These are phyloP conservation scores for Exophiala phaeomuriformis DNA, from an alignment of 2,329 filamentous ascomycete species.

Conservation along the genomic window DNA sequence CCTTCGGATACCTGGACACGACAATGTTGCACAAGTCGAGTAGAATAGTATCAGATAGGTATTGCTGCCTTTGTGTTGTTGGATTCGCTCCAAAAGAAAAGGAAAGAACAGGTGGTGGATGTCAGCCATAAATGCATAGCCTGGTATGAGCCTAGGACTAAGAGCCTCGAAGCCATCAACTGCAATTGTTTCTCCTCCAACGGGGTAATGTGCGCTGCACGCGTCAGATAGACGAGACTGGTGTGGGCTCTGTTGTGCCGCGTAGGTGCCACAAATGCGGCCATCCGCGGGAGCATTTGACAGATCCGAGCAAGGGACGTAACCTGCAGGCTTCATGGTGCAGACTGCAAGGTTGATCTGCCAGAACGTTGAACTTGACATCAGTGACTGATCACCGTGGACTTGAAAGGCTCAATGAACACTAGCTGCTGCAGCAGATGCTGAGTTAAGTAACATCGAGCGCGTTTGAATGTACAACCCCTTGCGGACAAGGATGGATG, in stretches of 20 bases:
- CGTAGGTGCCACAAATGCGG: constrained; percentile 7
- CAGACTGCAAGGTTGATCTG: neutral
- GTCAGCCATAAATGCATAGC: neutral
- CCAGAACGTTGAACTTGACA: neutral
- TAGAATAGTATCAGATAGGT: no score
- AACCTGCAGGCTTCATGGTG: neutral
- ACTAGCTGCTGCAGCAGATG: neutral
- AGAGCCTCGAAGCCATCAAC: constrained; percentile 5
- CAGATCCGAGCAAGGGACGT: constrained; percentile 1
- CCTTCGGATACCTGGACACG: neutral
- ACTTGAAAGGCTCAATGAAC: neutral
- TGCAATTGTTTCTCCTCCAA: no score
- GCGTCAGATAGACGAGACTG: neutral
- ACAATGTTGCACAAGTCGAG: constrained; percentile 6
- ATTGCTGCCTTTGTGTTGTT: neutral
- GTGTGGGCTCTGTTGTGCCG: neutral
- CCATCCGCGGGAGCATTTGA: constrained; percentile 4
- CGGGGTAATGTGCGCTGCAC: neutral
- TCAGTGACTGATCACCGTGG: neutral
- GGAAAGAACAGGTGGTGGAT: neutral
- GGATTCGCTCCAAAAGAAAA: neutral
- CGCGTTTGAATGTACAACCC: no score
- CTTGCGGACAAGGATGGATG: no score
- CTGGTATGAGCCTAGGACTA: constrained; percentile 8
- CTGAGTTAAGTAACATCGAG: neutral